Evolutionary conservation across 1,284 basidiomycete species (phyloP).

Genomic region (Mycena sp.): DNA sequence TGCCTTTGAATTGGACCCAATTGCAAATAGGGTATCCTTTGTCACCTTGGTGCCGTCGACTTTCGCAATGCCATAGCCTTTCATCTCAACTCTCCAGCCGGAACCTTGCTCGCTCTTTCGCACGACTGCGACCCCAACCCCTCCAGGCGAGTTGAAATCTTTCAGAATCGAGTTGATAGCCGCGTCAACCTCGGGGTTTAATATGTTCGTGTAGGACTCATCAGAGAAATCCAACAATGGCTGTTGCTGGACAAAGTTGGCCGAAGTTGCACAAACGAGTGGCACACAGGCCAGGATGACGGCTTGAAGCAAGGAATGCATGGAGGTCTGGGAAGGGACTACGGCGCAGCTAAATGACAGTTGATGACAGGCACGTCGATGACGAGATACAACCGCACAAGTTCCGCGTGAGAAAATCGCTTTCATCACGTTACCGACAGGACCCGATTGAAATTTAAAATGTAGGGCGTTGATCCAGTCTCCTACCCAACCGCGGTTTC

Average conservation of each 20-base stretch:
- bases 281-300: neutral
- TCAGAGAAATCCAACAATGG: neutral
- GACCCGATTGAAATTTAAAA: too few relatives aligned
- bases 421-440: too few relatives aligned
- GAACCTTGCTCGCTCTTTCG: constrained; percentile 13
- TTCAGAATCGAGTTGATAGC: constrained; percentile 19
- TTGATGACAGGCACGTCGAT: too few relatives aligned
- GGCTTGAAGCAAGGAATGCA: neutral
- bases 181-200: constrained; percentile 7
- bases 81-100: constrained; percentile 33
- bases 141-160: constrained; percentile 35
- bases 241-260: neutral
- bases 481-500: too few relatives aligned
- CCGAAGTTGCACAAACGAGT: neutral
- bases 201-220: neutral
- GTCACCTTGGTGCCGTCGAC: constrained; percentile 24
- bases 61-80: constrained; percentile 36
- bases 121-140: constrained; percentile 35
- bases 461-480: too few relatives aligned
- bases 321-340: too few relatives aligned
- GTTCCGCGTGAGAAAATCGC: too few relatives aligned
- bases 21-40: constrained; percentile 29
- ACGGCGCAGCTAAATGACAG: too few relatives aligned
- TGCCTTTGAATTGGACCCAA: constrained; percentile 36
- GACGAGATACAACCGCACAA: too few relatives aligned